Conservation (phyloP, 2,329 filamentous ascomycete species). For the Claviceps lovelessii region DNA sequence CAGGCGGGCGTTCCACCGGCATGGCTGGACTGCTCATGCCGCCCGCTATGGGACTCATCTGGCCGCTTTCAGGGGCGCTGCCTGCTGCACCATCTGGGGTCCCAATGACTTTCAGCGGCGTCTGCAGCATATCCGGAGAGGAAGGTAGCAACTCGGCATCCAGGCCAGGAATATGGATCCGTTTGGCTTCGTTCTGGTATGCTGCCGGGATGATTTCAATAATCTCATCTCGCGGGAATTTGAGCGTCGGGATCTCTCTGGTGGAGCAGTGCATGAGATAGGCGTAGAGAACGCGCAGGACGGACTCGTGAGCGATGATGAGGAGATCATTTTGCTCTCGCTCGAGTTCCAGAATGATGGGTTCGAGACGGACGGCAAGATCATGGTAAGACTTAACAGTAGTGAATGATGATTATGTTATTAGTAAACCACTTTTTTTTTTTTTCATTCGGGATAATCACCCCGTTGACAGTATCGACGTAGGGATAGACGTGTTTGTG, state of each 20-base stretch:
- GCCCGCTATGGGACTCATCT: slow-evolving; percentile 34
- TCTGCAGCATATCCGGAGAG: slow-evolving; percentile 68
- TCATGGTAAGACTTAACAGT: slow-evolving; percentile 76
- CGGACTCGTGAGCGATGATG: slow-evolving; percentile 94
- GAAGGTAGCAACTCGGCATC: slow-evolving; percentile 55
- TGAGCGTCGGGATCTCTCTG: slow-evolving; percentile 79
- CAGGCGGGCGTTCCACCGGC: slow-evolving; percentile 27
- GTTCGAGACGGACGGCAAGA: slow-evolving; percentile 90
- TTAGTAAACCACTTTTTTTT: not conserved
- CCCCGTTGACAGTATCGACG: not conserved
- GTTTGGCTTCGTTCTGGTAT: slow-evolving; percentile 90
- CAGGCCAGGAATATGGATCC: slow-evolving; percentile 66
- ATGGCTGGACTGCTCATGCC: slow-evolving; percentile 32
- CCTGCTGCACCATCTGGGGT: slow-evolving; percentile 12
- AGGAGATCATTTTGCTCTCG: slow-evolving; percentile 94
- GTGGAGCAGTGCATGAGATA: slow-evolving; percentile 98
- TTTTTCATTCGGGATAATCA: not conserved
- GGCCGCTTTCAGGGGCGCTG: slow-evolving; percentile 16
- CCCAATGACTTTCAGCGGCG: slow-evolving; percentile 45
- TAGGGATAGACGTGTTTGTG: not conserved
- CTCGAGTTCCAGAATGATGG: slow-evolving; percentile 93
- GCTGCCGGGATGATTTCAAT: slow-evolving; percentile 97
- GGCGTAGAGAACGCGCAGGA: slow-evolving; percentile 90
- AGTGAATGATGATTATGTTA: not conserved
- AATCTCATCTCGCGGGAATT: slow-evolving; percentile 92